Percentiles rank a stretch among this genome's conserved stretches.
These are phyloP conservation scores for Trichophyton simii DNA, from an alignment of 2,329 filamentous ascomycete species.

Conservation along the genomic window DNA sequence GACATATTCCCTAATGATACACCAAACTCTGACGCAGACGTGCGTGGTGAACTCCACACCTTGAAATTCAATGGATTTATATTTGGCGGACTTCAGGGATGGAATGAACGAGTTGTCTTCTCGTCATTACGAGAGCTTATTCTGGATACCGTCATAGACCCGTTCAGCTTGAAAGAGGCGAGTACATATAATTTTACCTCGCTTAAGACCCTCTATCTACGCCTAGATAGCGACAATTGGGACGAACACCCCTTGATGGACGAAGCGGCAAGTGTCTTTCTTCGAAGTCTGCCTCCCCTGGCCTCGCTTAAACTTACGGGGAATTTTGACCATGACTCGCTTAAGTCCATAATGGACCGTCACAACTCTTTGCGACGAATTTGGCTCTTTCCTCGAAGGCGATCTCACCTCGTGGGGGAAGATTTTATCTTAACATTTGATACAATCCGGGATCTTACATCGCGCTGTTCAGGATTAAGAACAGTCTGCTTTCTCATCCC, in stretches of 20 bases:
- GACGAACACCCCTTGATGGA: not conserved
- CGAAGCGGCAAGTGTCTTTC: not conserved
- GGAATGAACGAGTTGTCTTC: not conserved
- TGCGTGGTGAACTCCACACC: not conserved
- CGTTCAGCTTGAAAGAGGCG: not conserved
- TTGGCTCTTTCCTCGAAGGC: not conserved
- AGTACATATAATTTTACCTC: slow-evolving; percentile 1
- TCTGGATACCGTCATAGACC: not conserved
- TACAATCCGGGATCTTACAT: not conserved
- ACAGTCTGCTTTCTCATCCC: not conserved
- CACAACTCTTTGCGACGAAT: not conserved
- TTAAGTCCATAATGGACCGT: not conserved
- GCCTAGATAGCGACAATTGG: not conserved
- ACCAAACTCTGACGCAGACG: not conserved
- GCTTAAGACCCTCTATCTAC: not conserved
- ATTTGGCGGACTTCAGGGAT: not conserved
- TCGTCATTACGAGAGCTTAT: not conserved
- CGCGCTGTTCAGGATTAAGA: not conserved
- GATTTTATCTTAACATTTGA: not conserved
- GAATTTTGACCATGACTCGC: not conserved
- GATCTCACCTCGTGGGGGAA: not conserved
- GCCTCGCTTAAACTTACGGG: not conserved
- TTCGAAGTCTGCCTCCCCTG: not conserved
- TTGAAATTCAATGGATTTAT: not conserved
- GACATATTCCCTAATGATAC: not conserved